These are phyloP conservation scores for Colletotrichum siamense DNA, from an alignment of 2,329 filamentous ascomycete genomes.

Conservation along the genomic window DNA sequence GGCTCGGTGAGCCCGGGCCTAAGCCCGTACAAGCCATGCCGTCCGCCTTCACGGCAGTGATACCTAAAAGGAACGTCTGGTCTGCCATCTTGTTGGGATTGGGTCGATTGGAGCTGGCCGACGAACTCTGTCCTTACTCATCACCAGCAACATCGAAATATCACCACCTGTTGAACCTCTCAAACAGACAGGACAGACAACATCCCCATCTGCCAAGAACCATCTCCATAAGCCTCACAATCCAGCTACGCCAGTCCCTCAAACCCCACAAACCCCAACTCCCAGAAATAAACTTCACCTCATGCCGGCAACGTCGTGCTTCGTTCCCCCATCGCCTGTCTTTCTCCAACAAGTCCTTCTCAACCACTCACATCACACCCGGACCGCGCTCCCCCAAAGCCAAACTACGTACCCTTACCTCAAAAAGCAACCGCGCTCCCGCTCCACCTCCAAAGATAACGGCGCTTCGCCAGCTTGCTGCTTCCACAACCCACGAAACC, in stretches of 20 bases:
- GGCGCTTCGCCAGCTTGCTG: background rate
- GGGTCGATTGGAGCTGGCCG: background rate
- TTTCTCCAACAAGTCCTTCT: too few species aligned
- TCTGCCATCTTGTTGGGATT: background rate
- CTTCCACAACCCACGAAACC: background rate
- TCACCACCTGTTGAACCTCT: background rate
- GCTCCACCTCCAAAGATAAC: background rate
- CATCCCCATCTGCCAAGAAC: background rate
- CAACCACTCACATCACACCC: background rate
- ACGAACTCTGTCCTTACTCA: background rate
- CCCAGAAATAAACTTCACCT: background rate
- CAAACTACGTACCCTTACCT: background rate
- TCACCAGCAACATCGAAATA: background rate
- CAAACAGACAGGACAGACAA: background rate
- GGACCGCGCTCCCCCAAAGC: background rate
- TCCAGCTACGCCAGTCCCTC: background rate
- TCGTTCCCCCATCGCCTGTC: too few species aligned
- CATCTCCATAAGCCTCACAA: background rate
- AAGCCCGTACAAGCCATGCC: background rate
- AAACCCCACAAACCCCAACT: background rate
- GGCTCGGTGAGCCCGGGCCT: background rate
- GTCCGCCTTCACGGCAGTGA: background rate
- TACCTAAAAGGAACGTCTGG: background rate
- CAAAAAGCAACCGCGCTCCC: background rate
- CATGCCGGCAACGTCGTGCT: background rate